Base-by-base conservation (phyloP, 352 stramenopile species). In the Phytopythium delawarense region DNA sequence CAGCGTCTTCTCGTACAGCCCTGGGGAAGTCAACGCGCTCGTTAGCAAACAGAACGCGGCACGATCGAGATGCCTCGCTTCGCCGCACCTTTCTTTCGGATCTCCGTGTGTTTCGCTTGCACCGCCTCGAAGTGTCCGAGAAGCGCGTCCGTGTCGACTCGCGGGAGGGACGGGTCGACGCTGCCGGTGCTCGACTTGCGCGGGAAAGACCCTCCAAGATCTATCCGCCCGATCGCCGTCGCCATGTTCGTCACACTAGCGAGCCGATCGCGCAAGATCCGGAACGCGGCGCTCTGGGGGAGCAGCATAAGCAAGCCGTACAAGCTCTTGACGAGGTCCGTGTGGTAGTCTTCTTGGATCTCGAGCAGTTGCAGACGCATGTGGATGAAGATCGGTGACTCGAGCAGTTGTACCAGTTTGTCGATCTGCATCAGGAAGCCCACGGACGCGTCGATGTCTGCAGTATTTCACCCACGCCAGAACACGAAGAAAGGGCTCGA, bases 361-460 rank as follows among this genome's bases (percentile, higher is more conserved):
- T 99, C 96, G 1, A 99, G 74, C 13, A 99, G 79, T 76, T 99
- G 97, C 28, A 99, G 77, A 25, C 98, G 87, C 74, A 99, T 92
- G 59, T 99, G 84, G 59, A 99, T 92, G 81, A 99, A 99, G 52
- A 99, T 98, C 6, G 98, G 98, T 54, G 96, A 99, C 76, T 99
- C 98, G 48, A 99, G 77, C 15, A 99, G 79, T 72, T 99, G 97
- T 35, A 99, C 97, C 39, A 99, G 87, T 70, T 99, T 99, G 81
- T 99, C 98, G 64, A 99, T 95, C 82, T 99, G 97, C 91, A 99
- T 99, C 8, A 99, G 75, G 70, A 99, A 99, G 7, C 96, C 96
- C 25, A 99, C 95, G n/a, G 92, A 98, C 16, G 98, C 91, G 63
- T 99, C 94, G 69, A 98, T 93, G 42, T 96, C 78, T n/a, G 95